phyloP scores from a whole-genome alignment of 371 early-diverging fungal genomes.

The Fennellomyces sp. region DNA sequence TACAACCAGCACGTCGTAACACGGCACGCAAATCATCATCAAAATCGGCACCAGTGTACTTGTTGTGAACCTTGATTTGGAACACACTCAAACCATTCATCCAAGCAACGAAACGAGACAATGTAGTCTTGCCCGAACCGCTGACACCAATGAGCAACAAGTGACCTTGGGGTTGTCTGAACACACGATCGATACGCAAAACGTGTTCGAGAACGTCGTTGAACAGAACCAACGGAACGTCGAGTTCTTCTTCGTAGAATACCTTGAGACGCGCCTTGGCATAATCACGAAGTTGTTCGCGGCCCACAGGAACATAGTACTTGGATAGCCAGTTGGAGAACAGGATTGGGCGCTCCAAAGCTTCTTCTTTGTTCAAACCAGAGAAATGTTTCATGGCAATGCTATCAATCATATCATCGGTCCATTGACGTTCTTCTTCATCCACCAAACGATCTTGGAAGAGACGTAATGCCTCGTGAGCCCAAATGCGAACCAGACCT shows the following conservation, averaged over 20 bases:
- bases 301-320: conserved; percentile 87
- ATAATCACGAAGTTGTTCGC: conserved; percentile 90
- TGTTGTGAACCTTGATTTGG: conserved; percentile 96
- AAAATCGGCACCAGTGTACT: conserved; percentile 95
- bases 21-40: conserved; percentile 96
- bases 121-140: conserved; percentile 96
- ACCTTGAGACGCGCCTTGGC: conserved; percentile 94
- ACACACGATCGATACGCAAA: conserved; percentile 97
- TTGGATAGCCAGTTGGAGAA: conserved; percentile 98
- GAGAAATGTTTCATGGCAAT: conserved; percentile 92
- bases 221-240: conserved; percentile 94
- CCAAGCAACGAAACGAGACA: conserved; percentile 98
- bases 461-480: conserved; percentile 96
- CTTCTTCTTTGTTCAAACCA: conserved; percentile 67
- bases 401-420: conserved; percentile 85
- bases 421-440: conserved; percentile 92
- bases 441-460: conserved; percentile 98
- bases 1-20: conserved; percentile 92
- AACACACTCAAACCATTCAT: conserved; percentile 97
- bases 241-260: conserved; percentile 99
- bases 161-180: conserved; percentile 98
- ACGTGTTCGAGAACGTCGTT: conserved; percentile 98
- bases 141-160: conserved; percentile 96
- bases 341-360: conserved; percentile 90
- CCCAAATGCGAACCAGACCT: conserved; percentile 94